These are phyloP conservation scores for Kodamaea laetipori DNA, from an alignment of 805 yeast species.

Conservation along the genomic window DNA sequence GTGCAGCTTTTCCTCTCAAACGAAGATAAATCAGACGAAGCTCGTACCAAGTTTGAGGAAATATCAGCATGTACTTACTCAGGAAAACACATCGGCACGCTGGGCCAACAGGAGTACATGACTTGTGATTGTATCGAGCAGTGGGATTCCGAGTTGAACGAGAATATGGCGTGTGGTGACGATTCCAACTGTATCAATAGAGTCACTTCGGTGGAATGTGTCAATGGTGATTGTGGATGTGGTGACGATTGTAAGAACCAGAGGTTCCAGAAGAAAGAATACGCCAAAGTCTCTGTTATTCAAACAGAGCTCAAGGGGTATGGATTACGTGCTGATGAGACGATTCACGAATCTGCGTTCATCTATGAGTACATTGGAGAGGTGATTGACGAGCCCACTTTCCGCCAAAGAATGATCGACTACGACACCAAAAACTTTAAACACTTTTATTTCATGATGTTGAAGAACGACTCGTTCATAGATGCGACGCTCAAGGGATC, in stretches of 20 bases:
- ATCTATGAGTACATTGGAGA: constrained; percentile 94
- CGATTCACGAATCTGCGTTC: constrained; percentile 64
- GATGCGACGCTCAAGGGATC: constrained; percentile 93
- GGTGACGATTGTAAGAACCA: constrained; percentile 84
- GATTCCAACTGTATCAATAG: constrained; percentile 90
- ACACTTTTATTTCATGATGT: constrained; percentile 96
- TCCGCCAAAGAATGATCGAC: constrained; percentile 68
- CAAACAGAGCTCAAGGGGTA: constrained; percentile 84
- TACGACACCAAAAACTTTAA: constrained; percentile 69
- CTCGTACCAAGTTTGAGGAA: constrained; percentile 55
- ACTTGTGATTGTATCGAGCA: constrained; percentile 82
- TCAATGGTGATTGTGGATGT: constrained; percentile 65
- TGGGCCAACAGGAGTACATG: constrained; percentile 82
- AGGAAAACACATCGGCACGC: constrained; percentile 60
- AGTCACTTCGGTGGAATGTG: constrained; percentile 89
- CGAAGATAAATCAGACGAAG: constrained; percentile 69
- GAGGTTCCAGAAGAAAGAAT: constrained; percentile 76
- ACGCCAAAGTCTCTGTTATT: constrained; percentile 78
- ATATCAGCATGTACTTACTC: constrained; percentile 65
- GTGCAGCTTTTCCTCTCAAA: constrained; percentile 36
- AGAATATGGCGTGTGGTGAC: constrained; percentile 73
- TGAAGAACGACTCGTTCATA: constrained; percentile 87
- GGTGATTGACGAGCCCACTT: constrained; percentile 79
- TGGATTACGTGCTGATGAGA: constrained; percentile 74
- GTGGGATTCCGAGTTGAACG: constrained; percentile 38